Base-by-base conservation (phyloP, 2,329 filamentous ascomycete genomes). In the Cyanodermella asteris region DNA sequence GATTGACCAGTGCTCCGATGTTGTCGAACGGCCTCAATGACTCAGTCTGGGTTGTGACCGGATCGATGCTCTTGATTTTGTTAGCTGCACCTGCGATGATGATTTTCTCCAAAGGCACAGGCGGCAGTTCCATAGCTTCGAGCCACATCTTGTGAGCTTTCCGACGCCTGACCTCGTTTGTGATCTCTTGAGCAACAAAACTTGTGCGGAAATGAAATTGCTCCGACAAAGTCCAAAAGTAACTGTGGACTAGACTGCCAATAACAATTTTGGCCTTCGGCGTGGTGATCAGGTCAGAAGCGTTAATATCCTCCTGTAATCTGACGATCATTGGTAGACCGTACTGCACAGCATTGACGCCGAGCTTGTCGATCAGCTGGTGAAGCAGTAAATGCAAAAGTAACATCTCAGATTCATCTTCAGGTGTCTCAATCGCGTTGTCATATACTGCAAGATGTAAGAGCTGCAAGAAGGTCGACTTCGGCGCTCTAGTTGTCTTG, bases 371-470 rank as follows among this genome's bases (percentile, higher is more conserved):
- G 6, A 80, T 63, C n/a, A 91, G 56, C 28, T 65, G 76, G 7
- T 66, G 56, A 18, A 91, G 59, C 7, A 93, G 57, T 4, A 80
- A 56, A 40, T 91, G 80, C 6, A 91, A 54, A 9, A 90, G 50
- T 15, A 78, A 51, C 16, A 90, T 61, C 37, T 91, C 80, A 1
- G 66, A 58, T 32, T 87, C 75, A 22, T 63, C 71, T 14, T 72
- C 62, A 13, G 76, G 59, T 35, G 59, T 68, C 37, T 87, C 73
- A 13, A 84, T 51, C 6, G 77, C 75, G 36, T 76, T 77, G 44
- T 94, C 84, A 45, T 90, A 93, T n/a, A 87, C 63, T 24, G 75
- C 72, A 22, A 93, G 59, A 47, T 93, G 82, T 3, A 94, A 55
- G 4, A 90, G 56, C 27, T 78, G 66, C 24, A 93, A 50, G 42